A percentile compares a stretch with the other conserved stretches of the same genome.
Evolutionary conservation across 768 basidiomycete genomes (phyloP).

Genomic region (Podaxis mareebaensis): DNA sequence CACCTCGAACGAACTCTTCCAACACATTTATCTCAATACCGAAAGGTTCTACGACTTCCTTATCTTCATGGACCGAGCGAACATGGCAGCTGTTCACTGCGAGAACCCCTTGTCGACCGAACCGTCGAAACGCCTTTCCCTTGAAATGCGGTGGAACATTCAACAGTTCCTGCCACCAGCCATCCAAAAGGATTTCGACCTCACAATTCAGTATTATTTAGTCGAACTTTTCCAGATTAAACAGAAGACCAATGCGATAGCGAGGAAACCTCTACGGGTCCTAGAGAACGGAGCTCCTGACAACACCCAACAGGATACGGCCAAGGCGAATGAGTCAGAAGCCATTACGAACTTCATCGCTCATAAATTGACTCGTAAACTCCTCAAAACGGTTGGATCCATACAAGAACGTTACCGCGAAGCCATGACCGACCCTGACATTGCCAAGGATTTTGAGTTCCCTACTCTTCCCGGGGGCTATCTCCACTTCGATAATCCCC

Average conservation of each 20-base stretch:
- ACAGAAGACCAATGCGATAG: slow-evolving; percentile 57
- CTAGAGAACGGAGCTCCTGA: slow-evolving; percentile 66
- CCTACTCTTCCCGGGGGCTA: slow-evolving; percentile 87
- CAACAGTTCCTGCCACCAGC: slow-evolving; percentile 83
- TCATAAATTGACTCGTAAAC: slow-evolving; percentile 75
- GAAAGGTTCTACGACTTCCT: slow-evolving; percentile 92
- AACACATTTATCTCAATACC: slow-evolving; percentile 85
- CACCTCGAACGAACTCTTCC: slow-evolving; percentile 93
- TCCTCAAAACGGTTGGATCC: slow-evolving; percentile 69
- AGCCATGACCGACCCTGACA: slow-evolving; percentile 54
- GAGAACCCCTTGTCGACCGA: slow-evolving; percentile 72
- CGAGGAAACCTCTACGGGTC: slow-evolving; percentile 71
- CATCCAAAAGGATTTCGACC: slow-evolving; percentile 75
- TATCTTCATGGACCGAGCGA: slow-evolving; percentile 94
- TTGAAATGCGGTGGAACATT: slow-evolving; percentile 94
- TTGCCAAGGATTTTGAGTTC: slow-evolving; percentile 67
- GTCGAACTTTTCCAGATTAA: slow-evolving; percentile 79
- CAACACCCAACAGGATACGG: slow-evolving; percentile 62
- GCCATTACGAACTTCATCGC: slow-evolving; percentile 74
- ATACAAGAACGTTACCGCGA: slow-evolving; percentile 63
- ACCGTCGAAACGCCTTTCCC: slow-evolving; percentile 63
- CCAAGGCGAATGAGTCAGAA: slow-evolving; percentile 69
- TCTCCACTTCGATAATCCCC: slow-evolving; percentile 74
- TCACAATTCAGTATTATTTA: slow-evolving; percentile 79
- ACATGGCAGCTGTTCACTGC: slow-evolving; percentile 88